Conservation (phyloP, 116 monocot genomes). For the Posidonia oceanica region DNA sequence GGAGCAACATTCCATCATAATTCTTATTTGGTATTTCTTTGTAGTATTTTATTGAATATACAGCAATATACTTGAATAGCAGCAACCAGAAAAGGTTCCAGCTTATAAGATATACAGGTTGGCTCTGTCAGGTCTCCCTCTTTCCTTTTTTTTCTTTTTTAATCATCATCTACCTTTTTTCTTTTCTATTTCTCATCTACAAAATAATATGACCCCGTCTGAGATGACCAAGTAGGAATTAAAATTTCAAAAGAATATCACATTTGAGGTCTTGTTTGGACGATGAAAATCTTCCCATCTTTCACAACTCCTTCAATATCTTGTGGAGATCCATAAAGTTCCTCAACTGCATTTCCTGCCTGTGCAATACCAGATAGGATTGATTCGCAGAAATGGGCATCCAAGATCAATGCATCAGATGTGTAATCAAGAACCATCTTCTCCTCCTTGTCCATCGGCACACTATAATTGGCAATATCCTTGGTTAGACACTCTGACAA, state of each 20-base stretch:
- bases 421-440: conserved; percentile 72
- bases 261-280: conserved; percentile 97
- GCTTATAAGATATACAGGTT: neutral
- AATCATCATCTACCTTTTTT: neutral
- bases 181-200: neutral
- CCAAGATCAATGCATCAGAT: conserved; percentile 45
- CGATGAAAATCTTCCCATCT: conserved; percentile 81
- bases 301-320: conserved; percentile 90
- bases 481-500: neutral
- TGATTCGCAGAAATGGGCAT: conserved; percentile 35
- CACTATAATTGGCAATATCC: conserved; percentile 25
- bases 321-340: conserved; percentile 66
- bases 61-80: too few relatives aligned
- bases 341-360: conserved; percentile 62
- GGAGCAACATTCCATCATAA: too few relatives aligned
- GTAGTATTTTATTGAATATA: too few relatives aligned
- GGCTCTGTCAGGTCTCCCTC: neutral
- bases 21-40: too few relatives aligned
- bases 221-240: neutral
- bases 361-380: conserved; percentile 52
- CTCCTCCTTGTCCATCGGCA: conserved; percentile 88
- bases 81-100: neutral
- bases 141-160: neutral
- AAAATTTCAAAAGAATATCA: conserved; percentile 10
- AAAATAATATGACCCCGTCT: neutral